Conservation (phyloP, 1,284 basidiomycete genomes). For the Cutaneotrichosporon sp. region DNA sequence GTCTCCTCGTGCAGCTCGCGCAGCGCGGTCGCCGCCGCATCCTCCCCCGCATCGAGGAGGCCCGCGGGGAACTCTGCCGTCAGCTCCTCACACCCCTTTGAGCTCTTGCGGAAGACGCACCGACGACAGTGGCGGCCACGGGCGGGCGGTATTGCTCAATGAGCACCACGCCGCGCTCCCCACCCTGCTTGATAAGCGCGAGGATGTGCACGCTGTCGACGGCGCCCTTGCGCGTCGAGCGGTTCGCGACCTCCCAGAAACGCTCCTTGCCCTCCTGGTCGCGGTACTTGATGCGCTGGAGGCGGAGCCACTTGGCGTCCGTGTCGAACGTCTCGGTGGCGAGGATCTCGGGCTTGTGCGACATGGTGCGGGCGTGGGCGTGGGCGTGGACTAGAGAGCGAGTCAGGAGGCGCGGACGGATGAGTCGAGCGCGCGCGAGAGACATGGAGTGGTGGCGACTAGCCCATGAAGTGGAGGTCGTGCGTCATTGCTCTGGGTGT, state of each 20-base stretch:
- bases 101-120: slow-evolving; percentile 56
- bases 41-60: slow-evolving; percentile 78
- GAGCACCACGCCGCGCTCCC: slow-evolving; percentile 67
- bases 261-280: slow-evolving; percentile 76
- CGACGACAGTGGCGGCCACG: slow-evolving; percentile 70
- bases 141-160: slow-evolving; percentile 88
- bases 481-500: not conserved
- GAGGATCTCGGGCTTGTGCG: slow-evolving; percentile 25
- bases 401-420: not conserved
- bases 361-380: not conserved
- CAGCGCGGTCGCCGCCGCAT: slow-evolving; percentile 68
- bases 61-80: slow-evolving; percentile 78
- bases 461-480: not conserved
- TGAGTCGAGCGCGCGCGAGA: not conserved
- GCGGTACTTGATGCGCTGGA: slow-evolving; percentile 62
- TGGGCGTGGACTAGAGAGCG: not conserved
- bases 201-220: slow-evolving; percentile 90
- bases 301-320: slow-evolving; percentile 49
- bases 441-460: not conserved
- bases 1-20: slow-evolving; percentile 90
- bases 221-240: slow-evolving; percentile 72
- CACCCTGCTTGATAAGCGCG: slow-evolving; percentile 70
- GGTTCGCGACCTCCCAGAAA: slow-evolving; percentile 80
- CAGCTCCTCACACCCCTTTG: not conserved
- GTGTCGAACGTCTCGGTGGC: slow-evolving; percentile 39